A percentile compares a stretch with the other conserved stretches of the same genome.
These are phyloP conservation scores for Suillus subluteus DNA, from an alignment of 768 basidiomycete species.

Conservation along the genomic window DNA sequence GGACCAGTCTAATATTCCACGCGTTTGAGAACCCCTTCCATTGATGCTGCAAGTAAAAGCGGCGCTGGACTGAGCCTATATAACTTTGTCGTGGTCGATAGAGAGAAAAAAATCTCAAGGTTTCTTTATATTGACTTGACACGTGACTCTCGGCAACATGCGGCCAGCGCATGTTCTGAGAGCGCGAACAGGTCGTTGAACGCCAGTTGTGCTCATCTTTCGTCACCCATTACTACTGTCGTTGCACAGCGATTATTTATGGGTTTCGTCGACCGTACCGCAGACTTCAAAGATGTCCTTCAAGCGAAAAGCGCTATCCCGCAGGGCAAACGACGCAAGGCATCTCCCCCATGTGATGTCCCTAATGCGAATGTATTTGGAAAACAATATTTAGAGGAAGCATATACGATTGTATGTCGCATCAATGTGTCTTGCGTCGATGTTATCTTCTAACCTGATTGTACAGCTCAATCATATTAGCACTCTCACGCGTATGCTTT, in stretches of 20 bases:
- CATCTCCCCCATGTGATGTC: constrained; percentile 39
- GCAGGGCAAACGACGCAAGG: constrained; percentile 56
- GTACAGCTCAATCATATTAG: constrained; percentile 72
- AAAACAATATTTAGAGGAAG: constrained; percentile 76
- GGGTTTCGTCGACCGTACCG: constrained; percentile 63
- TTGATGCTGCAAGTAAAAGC: constrained; percentile 13
- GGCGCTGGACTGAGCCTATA: constrained; percentile 23
- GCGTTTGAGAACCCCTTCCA: constrained; percentile 25
- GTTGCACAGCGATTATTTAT: constrained; percentile 36
- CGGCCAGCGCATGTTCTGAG: neutral
- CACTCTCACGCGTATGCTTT: constrained; percentile 72
- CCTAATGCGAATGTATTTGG: constrained; percentile 47
- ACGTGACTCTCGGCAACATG: constrained; percentile 24
- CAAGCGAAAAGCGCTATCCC: constrained; percentile 46
- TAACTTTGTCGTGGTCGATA: constrained; percentile 27
- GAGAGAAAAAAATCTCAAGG: constrained; percentile 10
- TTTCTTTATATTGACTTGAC: constrained; percentile 18
- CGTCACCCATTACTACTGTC: constrained; percentile 11
- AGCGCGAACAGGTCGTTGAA: neutral
- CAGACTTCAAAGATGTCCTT: constrained; percentile 59
- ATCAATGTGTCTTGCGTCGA: neutral
- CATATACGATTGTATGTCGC: constrained; percentile 64
- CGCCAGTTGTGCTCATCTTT: constrained; percentile 4
- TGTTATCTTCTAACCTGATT: constrained; percentile 8
- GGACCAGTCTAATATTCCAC: constrained; percentile 50